Evolutionary conservation across 148 eudicot species (phyloP).

Genomic region (Drosera capensis): DNA sequence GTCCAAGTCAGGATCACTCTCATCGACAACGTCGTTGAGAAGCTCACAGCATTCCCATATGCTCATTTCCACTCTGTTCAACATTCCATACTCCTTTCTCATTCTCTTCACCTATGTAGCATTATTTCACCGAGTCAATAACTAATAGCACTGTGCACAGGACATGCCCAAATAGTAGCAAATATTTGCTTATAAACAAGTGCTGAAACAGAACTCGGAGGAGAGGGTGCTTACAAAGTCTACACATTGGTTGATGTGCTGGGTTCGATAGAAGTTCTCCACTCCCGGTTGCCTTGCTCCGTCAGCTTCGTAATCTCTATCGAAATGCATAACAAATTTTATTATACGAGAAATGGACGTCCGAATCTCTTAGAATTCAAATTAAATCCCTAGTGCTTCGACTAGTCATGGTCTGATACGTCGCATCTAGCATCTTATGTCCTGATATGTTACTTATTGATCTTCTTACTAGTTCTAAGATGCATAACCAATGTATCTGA

Average conservation of each 20-base stretch:
- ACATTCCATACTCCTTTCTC: conserved; percentile 58
- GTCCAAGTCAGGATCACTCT: conserved; percentile 87
- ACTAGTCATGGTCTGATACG: too few species aligned
- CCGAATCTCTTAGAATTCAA: not conserved
- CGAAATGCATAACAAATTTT: not conserved
- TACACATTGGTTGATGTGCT: conserved; percentile 56
- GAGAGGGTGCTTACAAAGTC: conserved; percentile 41
- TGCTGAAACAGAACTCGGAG: not conserved
- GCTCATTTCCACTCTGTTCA: conserved; percentile 80
- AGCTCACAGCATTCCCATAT: conserved; percentile 97
- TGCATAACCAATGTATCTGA: too few species aligned
- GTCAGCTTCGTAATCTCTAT: conserved; percentile 68
- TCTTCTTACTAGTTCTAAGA: too few species aligned
- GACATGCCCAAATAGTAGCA: too few species aligned
- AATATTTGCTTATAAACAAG: not conserved
- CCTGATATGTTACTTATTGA: too few species aligned
- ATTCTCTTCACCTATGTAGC: conserved; percentile 52
- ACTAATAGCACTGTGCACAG: too few species aligned
- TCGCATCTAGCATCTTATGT: too few species aligned
- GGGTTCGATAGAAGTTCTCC: conserved; percentile 44
- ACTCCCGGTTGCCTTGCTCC: conserved; percentile 58
- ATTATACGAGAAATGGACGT: not conserved
- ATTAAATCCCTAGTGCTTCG: not conserved
- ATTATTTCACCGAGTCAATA: not conserved
- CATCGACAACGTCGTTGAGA: conserved; percentile 68